These are phyloP conservation scores for Podospora tetraspora DNA, from an alignment of 495 filamentous ascomycete genomes.

Conservation along the genomic window DNA sequence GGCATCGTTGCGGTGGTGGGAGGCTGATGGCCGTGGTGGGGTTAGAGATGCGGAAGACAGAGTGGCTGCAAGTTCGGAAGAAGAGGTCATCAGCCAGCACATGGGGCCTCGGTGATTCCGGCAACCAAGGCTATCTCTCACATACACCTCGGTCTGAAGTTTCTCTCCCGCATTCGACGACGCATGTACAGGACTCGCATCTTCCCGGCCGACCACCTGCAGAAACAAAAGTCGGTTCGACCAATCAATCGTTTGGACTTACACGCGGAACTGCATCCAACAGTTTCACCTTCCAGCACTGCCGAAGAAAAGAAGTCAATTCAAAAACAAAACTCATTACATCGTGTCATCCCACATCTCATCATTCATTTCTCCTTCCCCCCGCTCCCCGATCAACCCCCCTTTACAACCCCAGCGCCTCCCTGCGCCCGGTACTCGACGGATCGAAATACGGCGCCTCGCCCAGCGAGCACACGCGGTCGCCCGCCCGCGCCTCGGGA, in stretches of 20 bases:
- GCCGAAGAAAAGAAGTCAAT: not conserved
- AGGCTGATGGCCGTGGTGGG: not conserved
- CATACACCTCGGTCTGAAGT: not conserved
- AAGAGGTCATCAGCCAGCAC: not conserved
- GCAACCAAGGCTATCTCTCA: not conserved
- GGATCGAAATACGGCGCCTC: slow-evolving; percentile 24
- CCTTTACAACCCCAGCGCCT: slow-evolving; percentile 14
- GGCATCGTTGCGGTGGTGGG: not conserved
- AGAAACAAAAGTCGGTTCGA: not conserved
- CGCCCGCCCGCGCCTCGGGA: slow-evolving; percentile 17
- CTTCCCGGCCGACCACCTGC: too few relatives aligned
- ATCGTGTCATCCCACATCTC: not conserved
- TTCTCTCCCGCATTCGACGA: not conserved
- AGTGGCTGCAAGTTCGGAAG: not conserved
- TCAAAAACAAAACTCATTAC: not conserved
- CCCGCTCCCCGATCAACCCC: too few relatives aligned
- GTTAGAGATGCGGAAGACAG: not conserved
- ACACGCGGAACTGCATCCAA: not conserved
- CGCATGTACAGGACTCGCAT: not conserved
- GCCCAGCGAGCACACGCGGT: slow-evolving; percentile 22
- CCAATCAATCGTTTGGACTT: not conserved
- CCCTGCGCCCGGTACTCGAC: slow-evolving; percentile 14
- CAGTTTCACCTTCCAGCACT: not conserved
- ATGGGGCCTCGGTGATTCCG: not conserved
- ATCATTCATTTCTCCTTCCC: not conserved